Conservation (phyloP, 495 filamentous ascomycete species). For the Apodospora peruviana region DNA sequence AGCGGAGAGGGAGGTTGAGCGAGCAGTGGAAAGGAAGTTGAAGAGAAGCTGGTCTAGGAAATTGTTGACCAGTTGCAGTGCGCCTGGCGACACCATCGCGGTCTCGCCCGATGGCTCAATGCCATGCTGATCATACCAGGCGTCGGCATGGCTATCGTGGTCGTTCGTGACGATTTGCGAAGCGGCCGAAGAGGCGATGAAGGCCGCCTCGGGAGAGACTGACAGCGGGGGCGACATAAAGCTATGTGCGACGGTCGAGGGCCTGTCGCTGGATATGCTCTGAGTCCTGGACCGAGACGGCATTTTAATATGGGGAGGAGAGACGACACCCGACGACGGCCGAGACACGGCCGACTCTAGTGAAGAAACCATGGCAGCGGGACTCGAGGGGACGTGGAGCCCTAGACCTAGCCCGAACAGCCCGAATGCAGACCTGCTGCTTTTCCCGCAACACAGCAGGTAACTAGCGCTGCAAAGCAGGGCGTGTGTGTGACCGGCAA, state of each 20-base stretch:
- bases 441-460: slow-evolving; percentile 14
- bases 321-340: slow-evolving; percentile 31
- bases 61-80: slow-evolving; percentile 76
- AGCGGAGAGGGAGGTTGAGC: slow-evolving; percentile 71
- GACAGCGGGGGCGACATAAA: slow-evolving; percentile 57
- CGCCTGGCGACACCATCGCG: slow-evolving; percentile 68
- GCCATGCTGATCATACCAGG: slow-evolving; percentile 58
- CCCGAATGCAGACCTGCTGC: slow-evolving; percentile 14
- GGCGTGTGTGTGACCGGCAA: slow-evolving; percentile 5
- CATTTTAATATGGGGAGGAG: slow-evolving; percentile 27
- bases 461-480: slow-evolving; percentile 7
- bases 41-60: slow-evolving; percentile 93
- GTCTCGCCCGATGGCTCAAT: slow-evolving; percentile 58
- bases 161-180: slow-evolving; percentile 88
- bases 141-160: slow-evolving; percentile 65
- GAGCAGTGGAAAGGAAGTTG: slow-evolving; percentile 73
- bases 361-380: slow-evolving; percentile 17
- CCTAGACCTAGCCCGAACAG: background rate
- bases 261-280: slow-evolving; percentile 52
- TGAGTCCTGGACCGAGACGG: slow-evolving; percentile 37
- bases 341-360: slow-evolving; percentile 36
- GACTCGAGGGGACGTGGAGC: background rate
- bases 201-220: slow-evolving; percentile 76
- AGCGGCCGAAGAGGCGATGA: slow-evolving; percentile 84
- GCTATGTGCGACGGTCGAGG: slow-evolving; percentile 41